A percentile compares a stretch with the other conserved stretches of the same genome.
phyloP scores from a whole-genome alignment of 2,329 filamentous ascomycete species.

The Penicillium sp. region DNA sequence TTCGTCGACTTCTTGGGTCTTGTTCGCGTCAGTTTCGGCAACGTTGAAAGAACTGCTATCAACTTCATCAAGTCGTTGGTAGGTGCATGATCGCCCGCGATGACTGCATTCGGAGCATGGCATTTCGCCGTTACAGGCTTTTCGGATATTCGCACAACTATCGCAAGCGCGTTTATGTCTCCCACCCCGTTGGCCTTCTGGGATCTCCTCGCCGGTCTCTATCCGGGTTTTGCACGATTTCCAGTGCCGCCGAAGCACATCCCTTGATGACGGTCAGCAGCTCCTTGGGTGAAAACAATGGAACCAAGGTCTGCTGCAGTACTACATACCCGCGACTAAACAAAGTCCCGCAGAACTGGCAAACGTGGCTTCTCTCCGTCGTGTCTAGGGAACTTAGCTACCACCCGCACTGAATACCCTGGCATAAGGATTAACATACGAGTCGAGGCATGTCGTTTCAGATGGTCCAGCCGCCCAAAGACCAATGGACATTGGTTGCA shows the following conservation, averaged over 20 bases:
- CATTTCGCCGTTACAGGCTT: slow-evolving; percentile 28
- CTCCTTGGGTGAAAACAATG: neutral
- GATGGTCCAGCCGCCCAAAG: slow-evolving; percentile 33
- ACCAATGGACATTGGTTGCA: slow-evolving; percentile 30
- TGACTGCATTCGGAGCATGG: slow-evolving; percentile 30
- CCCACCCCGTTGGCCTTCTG: slow-evolving; percentile 27
- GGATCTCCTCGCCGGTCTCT: slow-evolving; percentile 24
- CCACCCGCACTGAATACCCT: neutral
- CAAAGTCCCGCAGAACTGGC: slow-evolving; percentile 29
- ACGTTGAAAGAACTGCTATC: neutral
- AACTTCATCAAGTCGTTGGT: slow-evolving; percentile 22
- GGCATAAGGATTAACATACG: slow-evolving; percentile 21
- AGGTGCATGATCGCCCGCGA: slow-evolving; percentile 27
- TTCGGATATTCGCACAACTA: slow-evolving; percentile 32
- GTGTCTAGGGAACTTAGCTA: slow-evolving; percentile 21
- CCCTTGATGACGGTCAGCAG: slow-evolving; percentile 16
- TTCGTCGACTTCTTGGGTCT: neutral
- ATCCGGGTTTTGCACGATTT: slow-evolving; percentile 31
- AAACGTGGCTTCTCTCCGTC: slow-evolving; percentile 21
- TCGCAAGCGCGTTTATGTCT: slow-evolving; percentile 37
- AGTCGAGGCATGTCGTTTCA: slow-evolving; percentile 30
- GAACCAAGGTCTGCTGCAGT: neutral
- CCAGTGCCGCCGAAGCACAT: slow-evolving; percentile 34
- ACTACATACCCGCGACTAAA: slow-evolving; percentile 33
- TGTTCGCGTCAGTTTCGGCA: neutral